Percentiles rank a stretch among this genome's conserved stretches.
Conservation (phyloP, 2,329 filamentous ascomycete genomes). For the Cryoendolithus antarcticus region DNA sequence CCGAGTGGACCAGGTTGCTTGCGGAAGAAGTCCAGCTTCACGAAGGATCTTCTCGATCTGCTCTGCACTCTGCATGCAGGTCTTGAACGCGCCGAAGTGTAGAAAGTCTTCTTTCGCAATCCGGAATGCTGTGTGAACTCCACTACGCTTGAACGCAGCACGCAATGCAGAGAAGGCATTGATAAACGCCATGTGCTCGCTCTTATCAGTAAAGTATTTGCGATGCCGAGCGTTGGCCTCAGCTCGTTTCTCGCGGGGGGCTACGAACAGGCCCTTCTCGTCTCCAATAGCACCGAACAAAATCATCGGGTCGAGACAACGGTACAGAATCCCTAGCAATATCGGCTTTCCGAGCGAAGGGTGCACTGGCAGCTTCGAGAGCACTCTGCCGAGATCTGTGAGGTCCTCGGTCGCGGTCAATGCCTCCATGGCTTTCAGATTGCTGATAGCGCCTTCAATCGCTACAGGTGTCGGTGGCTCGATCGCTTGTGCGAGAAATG, state of each 20-base stretch:
- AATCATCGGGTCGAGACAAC: slow-evolving; percentile 39
- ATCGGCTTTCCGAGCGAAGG: slow-evolving; percentile 39
- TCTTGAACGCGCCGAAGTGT: slow-evolving; percentile 24
- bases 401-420: slow-evolving; percentile 31
- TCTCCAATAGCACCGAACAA: slow-evolving; percentile 26
- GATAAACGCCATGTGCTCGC: slow-evolving; percentile 35
- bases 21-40: slow-evolving; percentile 23
- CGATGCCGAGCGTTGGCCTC: slow-evolving; percentile 16
- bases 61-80: slow-evolving; percentile 23
- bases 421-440: slow-evolving; percentile 30
- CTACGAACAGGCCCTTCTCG: slow-evolving; percentile 25
- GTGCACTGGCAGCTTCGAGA: slow-evolving; percentile 29
- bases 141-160: slow-evolving; percentile 17
- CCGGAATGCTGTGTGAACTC: slow-evolving; percentile 17
- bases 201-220: slow-evolving; percentile 26
- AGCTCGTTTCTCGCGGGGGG: slow-evolving; percentile 14
- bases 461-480: slow-evolving; percentile 30
- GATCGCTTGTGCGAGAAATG: slow-evolving; percentile 32
- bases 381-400: slow-evolving; percentile 35
- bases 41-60: slow-evolving; percentile 29
- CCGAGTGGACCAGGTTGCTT: background rate
- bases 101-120: slow-evolving; percentile 24
- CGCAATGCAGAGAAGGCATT: slow-evolving; percentile 33
- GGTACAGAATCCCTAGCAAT: slow-evolving; percentile 38
- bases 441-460: slow-evolving; percentile 28